These are phyloP conservation scores for Sisymbrium irio DNA, from an alignment of 345 rosid genomes.

Conservation along the genomic window DNA sequence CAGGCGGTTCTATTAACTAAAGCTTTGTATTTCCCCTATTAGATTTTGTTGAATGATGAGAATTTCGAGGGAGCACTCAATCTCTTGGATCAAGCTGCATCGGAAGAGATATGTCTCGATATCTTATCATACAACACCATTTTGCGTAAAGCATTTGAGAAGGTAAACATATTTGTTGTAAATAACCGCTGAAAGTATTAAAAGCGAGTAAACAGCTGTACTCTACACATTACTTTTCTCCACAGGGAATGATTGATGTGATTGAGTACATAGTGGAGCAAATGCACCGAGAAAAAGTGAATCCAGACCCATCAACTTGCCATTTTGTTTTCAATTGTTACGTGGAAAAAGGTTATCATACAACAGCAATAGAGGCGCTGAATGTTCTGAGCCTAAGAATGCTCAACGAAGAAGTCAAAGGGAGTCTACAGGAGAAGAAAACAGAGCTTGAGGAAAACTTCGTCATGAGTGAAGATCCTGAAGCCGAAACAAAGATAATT, in stretches of 20 bases:
- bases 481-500: conserved; percentile 52
- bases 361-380: conserved; percentile 69
- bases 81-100: conserved; percentile 52
- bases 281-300: conserved; percentile 54
- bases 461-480: conserved; percentile 54
- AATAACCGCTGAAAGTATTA: neutral
- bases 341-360: conserved; percentile 37
- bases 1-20: neutral
- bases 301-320: conserved; percentile 79
- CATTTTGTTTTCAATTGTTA: conserved; percentile 50
- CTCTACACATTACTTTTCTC: neutral
- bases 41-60: conserved; percentile 52
- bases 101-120: conserved; percentile 51
- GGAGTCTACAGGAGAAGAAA: conserved; percentile 42
- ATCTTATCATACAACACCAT: conserved; percentile 58
- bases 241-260: conserved; percentile 61
- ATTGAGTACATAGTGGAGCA: conserved; percentile 58
- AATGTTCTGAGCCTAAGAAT: conserved; percentile 66
- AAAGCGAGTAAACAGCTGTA: neutral
- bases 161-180: conserved; percentile 39
- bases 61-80: conserved; percentile 53
- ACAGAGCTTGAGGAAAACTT: conserved; percentile 49
- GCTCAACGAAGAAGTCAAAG: conserved; percentile 45
- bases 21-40: conserved; percentile 25
- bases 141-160: conserved; percentile 47